A percentile compares a stretch with the other conserved stretches of the same genome.
These are phyloP conservation scores for Penicillium alfredii DNA, from an alignment of 495 filamentous ascomycete species.

Conservation along the genomic window DNA sequence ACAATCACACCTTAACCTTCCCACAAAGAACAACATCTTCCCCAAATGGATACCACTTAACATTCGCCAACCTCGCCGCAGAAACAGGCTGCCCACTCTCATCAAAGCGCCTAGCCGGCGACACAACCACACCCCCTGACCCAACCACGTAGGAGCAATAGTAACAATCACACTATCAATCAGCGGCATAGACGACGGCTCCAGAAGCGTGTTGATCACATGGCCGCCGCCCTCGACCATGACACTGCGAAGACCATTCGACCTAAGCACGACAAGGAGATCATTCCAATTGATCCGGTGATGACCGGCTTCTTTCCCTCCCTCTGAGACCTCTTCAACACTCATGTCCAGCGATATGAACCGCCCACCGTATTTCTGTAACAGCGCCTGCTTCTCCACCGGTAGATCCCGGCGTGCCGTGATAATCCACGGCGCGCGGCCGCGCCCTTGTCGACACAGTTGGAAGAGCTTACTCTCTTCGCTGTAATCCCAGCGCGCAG, in stretches of 20 bases:
- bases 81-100: constrained; percentile 40
- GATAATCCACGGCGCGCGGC: constrained; percentile 65
- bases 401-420: constrained; percentile 29
- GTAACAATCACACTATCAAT: constrained; percentile 77
- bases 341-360: constrained; percentile 34
- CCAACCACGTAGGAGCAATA: constrained; percentile 79
- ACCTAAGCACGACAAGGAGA: constrained; percentile 48
- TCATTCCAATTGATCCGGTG: constrained; percentile 52
- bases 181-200: constrained; percentile 44
- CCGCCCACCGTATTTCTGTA: constrained; percentile 42
- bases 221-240: constrained; percentile 85
- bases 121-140: constrained; percentile 68
- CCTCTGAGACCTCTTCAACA: constrained; percentile 7
- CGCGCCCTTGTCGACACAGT: constrained; percentile 55
- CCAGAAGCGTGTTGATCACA: constrained; percentile 72
- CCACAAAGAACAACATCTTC: constrained; percentile 75
- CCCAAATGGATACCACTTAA: constrained; percentile 70
- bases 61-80: constrained; percentile 54
- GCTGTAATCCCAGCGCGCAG: constrained; percentile 56
- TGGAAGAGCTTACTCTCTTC: constrained; percentile 56
- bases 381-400: constrained; percentile 22
- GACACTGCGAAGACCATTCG: constrained; percentile 60
- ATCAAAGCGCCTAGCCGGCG: constrained; percentile 45
- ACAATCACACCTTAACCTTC: constrained; percentile 29
- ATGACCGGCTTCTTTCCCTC: constrained; percentile 6